Conservation (phyloP, 306 rosid genomes). For the Rosa lucieae region DNA sequence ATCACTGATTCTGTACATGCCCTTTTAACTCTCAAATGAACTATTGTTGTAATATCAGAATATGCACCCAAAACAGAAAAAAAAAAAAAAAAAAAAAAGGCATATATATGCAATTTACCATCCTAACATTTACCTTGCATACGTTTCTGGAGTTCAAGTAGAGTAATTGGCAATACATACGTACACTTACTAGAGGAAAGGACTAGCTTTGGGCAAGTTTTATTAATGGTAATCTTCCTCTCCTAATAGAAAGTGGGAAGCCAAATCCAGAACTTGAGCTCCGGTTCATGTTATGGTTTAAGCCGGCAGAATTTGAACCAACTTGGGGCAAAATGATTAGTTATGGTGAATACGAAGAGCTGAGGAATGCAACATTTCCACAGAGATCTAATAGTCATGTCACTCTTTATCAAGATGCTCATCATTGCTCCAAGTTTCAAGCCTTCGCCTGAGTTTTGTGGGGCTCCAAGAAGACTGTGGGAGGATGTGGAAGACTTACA, state of each 20-base stretch:
- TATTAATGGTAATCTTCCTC: conserved; percentile 68
- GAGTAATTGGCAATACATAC: no score
- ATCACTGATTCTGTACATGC: neutral
- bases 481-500: conserved; percentile 59
- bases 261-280: conserved; percentile 57
- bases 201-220: conserved; percentile 37
- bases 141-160: no score
- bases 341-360: conserved; percentile 63
- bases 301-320: conserved; percentile 64
- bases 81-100: no score
- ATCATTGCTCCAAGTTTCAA: conserved; percentile 62
- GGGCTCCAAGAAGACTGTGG: conserved; percentile 74
- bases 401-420: conserved; percentile 91
- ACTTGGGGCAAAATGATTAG: conserved; percentile 58
- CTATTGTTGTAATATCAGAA: neutral
- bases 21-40: no score
- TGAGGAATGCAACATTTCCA: conserved; percentile 67
- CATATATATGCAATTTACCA: neutral
- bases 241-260: conserved; percentile 70
- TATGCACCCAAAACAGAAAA: neutral
- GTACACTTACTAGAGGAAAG: no score
- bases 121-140: neutral
- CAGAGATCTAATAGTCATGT: conserved; percentile 76
- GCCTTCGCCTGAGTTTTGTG: conserved; percentile 57
- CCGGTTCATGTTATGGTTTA: conserved; percentile 80